Base-by-base conservation (phyloP, 352 stramenopile genomes). In the Phytopythium litorale region DNA sequence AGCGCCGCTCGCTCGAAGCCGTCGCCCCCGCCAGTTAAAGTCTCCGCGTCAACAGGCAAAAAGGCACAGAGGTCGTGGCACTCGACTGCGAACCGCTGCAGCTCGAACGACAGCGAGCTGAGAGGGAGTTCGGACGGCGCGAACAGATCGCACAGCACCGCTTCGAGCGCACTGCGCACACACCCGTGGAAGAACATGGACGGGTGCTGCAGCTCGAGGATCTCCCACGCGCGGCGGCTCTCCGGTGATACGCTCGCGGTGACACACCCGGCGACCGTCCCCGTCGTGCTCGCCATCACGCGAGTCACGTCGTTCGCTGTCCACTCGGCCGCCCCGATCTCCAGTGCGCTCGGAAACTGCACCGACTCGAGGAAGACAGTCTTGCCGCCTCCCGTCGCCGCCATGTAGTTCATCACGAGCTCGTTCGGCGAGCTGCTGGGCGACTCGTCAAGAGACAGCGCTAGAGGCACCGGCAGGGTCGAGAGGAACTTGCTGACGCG, bases 111-210 rank as follows among this genome's bases (percentile, higher is more conserved):
- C 38, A 60, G 8, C 38, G 55, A 7, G 25, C 40, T 60, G 11
- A 50, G 3, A 4, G 37, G 23, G 19, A 30, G 21, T 18, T 60
- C 55, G 0, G 38, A 25, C 1, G 32, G 49, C 7, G 43, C 55
- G 45, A 80, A 78, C 52, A 80, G 45, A 12, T 74, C 58, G 7
- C 35, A 49, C 32, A 76, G 37, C 21, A 80, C 30, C 19, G 60
- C 25, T 9, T 66, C 45, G 25, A 80, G 62, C 1, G 67, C 67
- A n/a, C 69, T 56, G 46, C 64, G 62, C 56, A 78, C 55, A 32
- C 72, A 80, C 32, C 72, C 72, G 28, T 80, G 60, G 42, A 80
- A 78, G 43, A 73, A 73, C 67, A 78, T 76, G 32, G 51, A 49
- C 15, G 72, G 72, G 28, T 73, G 76, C 37, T 68, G 51, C 15